Evolutionary conservation across 352 stramenopile genomes (phyloP), one percentile per base, ranked within the genome.

Genomic region (Globisporangium yorkense): DNA sequence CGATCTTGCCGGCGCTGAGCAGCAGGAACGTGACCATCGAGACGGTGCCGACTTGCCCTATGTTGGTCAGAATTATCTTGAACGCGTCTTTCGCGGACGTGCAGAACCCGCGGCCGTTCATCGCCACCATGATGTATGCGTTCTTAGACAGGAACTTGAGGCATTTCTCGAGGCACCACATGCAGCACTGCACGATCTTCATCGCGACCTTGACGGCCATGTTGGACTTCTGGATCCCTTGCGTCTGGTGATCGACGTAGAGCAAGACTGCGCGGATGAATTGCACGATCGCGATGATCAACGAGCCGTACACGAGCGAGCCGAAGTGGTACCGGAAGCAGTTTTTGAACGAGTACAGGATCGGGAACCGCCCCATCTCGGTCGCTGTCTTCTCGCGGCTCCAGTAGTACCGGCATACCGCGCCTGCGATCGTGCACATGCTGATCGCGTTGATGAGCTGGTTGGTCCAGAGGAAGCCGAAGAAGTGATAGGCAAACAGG

Each of bases 101-200:
- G 57, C 84, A 94, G 66, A 96, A 96, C 54, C 72, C 82, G 44
- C 76, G 66, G 39, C 82, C 80, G 41, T 89, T 83, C 72, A 89
- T 91, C 13, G 84, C 85, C 33, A 94, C 71, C 53, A 93, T 70
- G 49, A 97, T 97, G 66, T 97, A 98, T 0, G 89, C 89, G 77
- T 98, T 98, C 70, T 98, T 98, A 66, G 97, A 98, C n/a, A 99
- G 69, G 63, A 98, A 99, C 54, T 92, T 94, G 60, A 99, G 85
- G 56, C 89, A 97, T 55, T 97, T 98, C 55, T 96, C 87, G 2
- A 96, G 62, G 64, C 94, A 99, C 81, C 89, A 98, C 48, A 99
- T 71, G 68, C 84, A 98, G 70, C 96, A 98, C 65, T 97, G 87
- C 12, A 92, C 77, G 5, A 73, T 57, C 20, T 91, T 91, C 54